Conservation (phyloP, 352 stramenopile genomes). For the Paralagenidium karlingii region DNA sequence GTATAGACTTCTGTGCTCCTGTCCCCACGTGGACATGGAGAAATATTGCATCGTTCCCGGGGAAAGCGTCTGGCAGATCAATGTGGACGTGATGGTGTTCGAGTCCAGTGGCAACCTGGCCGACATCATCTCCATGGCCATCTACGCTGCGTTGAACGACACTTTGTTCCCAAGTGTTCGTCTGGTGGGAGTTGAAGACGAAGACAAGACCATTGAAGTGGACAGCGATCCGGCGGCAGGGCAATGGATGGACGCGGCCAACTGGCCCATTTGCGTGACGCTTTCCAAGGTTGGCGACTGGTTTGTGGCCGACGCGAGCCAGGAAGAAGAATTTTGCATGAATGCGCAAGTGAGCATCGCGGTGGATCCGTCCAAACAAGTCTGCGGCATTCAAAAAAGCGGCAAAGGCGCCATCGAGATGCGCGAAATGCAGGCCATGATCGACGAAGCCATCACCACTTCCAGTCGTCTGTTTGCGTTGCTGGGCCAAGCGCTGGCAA, state of each 20-base stretch:
- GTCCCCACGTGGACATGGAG: constrained; percentile 26
- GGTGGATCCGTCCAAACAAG: constrained; percentile 35
- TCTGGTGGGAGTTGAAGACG: constrained; percentile 52
- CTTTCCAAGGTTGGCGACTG: constrained; percentile 58
- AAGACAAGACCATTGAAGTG: constrained; percentile 68
- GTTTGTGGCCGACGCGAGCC: constrained; percentile 52
- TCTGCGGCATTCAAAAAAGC: constrained; percentile 70
- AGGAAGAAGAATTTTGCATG: constrained; percentile 70
- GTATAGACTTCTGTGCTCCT: constrained; percentile 43
- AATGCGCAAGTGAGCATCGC: constrained; percentile 60
- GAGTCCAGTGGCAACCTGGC: constrained; percentile 64
- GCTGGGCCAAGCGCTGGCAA: constrained; percentile 26
- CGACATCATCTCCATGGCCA: constrained; percentile 64
- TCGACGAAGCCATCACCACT: constrained; percentile 50
- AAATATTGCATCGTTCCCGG: constrained; percentile 54
- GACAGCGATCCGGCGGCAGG: constrained; percentile 52
- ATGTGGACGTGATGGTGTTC: constrained; percentile 70
- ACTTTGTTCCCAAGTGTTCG: constrained; percentile 63
- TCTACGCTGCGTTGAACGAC: constrained; percentile 70
- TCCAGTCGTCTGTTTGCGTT: constrained; percentile 53
- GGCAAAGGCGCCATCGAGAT: constrained; percentile 49
- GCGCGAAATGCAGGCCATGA: constrained; percentile 69
- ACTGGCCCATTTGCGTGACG: constrained; percentile 65
- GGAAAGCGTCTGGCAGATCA: constrained; percentile 59
- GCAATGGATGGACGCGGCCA: constrained; percentile 26